phyloP scores from a whole-genome alignment of 73 alveolate species.

The Paramecium octaurelia region DNA sequence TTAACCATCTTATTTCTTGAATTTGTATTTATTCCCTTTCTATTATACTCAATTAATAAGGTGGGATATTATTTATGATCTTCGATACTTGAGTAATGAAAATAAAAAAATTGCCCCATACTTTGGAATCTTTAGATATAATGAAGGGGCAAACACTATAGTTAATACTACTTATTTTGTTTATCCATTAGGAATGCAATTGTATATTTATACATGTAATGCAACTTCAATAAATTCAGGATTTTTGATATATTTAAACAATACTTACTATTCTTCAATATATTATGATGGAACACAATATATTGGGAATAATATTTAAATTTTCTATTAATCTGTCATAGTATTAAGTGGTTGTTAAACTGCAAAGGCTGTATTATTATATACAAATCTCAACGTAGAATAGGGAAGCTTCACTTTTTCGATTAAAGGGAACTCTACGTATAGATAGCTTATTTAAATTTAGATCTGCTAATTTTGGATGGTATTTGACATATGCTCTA shows the following conservation, averaged over 20 bases:
- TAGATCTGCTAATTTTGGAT: background rate
- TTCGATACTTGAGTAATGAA: background rate
- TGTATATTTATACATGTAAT: background rate
- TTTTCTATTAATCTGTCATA: too few relatives aligned
- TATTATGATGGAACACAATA: background rate
- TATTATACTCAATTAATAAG: background rate
- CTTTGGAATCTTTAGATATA: background rate
- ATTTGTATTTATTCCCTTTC: background rate
- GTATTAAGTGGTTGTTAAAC: background rate
- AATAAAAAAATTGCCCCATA: background rate
- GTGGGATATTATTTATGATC: background rate
- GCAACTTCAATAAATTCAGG: background rate
- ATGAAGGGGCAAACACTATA: background rate
- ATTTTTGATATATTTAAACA: background rate
- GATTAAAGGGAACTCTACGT: background rate
- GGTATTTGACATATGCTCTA: background rate
- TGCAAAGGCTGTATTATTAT: background rate
- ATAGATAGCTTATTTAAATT: background rate
- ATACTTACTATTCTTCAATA: background rate
- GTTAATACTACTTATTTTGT: background rate
- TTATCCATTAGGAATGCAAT: background rate
- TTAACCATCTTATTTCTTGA: background rate
- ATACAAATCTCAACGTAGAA: background rate
- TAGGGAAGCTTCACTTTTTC: background rate
- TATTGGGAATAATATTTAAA: background rate